phyloP scores from a whole-genome alignment of 306 rosid genomes.

The Gillenia trifoliata region DNA sequence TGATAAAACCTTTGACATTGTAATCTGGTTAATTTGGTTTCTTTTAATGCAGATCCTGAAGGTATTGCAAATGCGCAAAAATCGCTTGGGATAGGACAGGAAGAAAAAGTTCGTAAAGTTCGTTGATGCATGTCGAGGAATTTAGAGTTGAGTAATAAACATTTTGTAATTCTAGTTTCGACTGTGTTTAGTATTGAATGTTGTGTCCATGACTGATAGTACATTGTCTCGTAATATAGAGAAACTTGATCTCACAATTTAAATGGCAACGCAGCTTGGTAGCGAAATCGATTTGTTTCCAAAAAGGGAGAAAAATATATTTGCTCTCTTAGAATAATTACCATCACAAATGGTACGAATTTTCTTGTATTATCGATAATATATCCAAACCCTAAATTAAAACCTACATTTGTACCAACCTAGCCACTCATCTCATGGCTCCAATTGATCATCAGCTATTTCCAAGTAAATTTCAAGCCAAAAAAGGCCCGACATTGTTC shows the following conservation, averaged over 20 bases:
- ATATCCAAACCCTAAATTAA: no score
- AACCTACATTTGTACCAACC: no score
- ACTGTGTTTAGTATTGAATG: not conserved
- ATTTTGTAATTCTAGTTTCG: not conserved
- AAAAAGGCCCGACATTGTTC: no score
- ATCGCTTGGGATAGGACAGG: conserved; percentile 85
- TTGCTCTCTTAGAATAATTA: no score
- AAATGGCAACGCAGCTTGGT: not conserved
- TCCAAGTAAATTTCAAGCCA: no score
- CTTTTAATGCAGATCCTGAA: conserved; percentile 69
- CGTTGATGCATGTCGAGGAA: conserved; percentile 33
- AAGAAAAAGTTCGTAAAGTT: conserved; percentile 70
- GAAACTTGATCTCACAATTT: not conserved
- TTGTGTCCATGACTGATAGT: not conserved
- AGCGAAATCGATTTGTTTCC: not conserved
- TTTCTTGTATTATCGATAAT: no score
- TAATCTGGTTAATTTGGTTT: conserved; percentile 2
- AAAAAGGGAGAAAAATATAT: no score
- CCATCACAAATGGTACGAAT: not conserved
- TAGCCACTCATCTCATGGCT: no score
- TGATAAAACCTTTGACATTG: not conserved
- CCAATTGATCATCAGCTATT: not conserved
- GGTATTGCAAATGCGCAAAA: conserved; percentile 90
- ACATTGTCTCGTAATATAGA: not conserved
- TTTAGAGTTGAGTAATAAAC: not conserved